These are phyloP conservation scores for Scutellaria minor DNA, from an alignment of 257 asterid species.

Conservation along the genomic window DNA sequence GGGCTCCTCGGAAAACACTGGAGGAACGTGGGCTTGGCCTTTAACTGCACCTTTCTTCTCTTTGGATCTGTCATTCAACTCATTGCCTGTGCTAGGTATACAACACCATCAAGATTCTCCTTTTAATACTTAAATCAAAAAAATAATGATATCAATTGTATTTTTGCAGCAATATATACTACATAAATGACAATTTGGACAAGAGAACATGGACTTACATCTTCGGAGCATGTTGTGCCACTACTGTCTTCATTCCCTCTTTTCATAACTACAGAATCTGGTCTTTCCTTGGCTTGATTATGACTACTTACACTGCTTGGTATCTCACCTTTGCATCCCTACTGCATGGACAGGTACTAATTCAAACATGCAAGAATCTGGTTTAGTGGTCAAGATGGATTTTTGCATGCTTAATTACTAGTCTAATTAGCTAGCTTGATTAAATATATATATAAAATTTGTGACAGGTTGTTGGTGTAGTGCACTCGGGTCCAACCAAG, in stretches of 20 bases:
- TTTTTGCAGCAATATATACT: slow-evolving; percentile 83
- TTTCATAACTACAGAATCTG: slow-evolving; percentile 93
- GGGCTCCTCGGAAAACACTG: slow-evolving; percentile 89
- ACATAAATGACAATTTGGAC: slow-evolving; percentile 95
- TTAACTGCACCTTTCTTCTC: slow-evolving; percentile 92
- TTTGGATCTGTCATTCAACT: slow-evolving; percentile 98
- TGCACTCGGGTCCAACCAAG: slow-evolving; percentile 78
- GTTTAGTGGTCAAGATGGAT: too few relatives aligned
- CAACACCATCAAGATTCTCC: too few relatives aligned
- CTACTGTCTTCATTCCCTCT: slow-evolving; percentile 91
- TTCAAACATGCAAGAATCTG: too few relatives aligned
- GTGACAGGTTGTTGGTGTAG: slow-evolving; percentile 69
- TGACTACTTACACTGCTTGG: slow-evolving; percentile 98
- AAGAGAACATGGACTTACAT: slow-evolving; percentile 96
- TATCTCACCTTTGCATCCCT: slow-evolving; percentile 86
- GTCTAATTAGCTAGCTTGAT: background rate
- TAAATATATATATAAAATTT: background rate
- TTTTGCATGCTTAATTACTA: background rate
- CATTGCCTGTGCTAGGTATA: slow-evolving; percentile 95
- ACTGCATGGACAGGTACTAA: slow-evolving; percentile 82
- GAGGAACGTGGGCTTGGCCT: slow-evolving; percentile 97
- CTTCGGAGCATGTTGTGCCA: slow-evolving; percentile 95
- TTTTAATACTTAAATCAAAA: too few relatives aligned
- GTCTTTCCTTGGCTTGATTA: slow-evolving; percentile 85
- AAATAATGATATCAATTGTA: too few relatives aligned